Percentiles rank a stretch among this genome's conserved stretches.
These are phyloP conservation scores for Scheffersomyces coipomensis DNA, from an alignment of 805 yeast species.

Conservation along the genomic window DNA sequence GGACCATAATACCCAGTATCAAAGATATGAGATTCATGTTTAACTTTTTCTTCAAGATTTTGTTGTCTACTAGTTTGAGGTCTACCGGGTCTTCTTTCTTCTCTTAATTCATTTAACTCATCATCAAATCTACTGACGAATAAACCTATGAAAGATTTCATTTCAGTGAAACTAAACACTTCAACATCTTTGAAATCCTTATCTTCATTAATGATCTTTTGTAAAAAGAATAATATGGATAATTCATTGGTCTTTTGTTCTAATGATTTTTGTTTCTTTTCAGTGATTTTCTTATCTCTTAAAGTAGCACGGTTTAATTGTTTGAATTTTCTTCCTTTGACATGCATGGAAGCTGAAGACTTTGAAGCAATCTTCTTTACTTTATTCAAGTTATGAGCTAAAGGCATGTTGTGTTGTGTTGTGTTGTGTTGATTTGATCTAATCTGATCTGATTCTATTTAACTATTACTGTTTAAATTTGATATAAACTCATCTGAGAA, in stretches of 20 bases:
- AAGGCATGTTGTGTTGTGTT: conserved; percentile 47
- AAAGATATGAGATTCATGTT: conserved; percentile 61
- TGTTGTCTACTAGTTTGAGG: conserved; percentile 76
- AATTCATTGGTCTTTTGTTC: conserved; percentile 63
- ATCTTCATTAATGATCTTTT: conserved; percentile 20
- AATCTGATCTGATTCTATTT: neutral
- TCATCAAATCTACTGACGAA: conserved; percentile 71
- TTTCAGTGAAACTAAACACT: conserved; percentile 54
- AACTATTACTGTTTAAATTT: no score
- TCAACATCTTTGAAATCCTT: conserved; percentile 13
- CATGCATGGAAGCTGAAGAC: conserved; percentile 65
- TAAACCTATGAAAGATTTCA: conserved; percentile 58
- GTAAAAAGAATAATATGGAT: conserved; percentile 57
- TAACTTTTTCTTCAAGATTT: conserved; percentile 57
- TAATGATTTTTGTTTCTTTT: conserved; percentile 54
- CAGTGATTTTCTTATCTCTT: conserved; percentile 70
- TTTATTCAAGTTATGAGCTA: conserved; percentile 64
- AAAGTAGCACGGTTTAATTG: conserved; percentile 83
- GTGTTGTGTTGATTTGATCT: neutral
- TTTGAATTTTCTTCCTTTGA: conserved; percentile 85
- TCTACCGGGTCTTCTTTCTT: conserved; percentile 79
- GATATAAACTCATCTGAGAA: neutral
- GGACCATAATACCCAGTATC: conserved; percentile 71
- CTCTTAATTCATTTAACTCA: conserved; percentile 63
- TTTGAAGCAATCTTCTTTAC: conserved; percentile 59